These are phyloP conservation scores for Paecilomyces sp. DNA, from an alignment of 2,329 filamentous ascomycete species.

Conservation along the genomic window DNA sequence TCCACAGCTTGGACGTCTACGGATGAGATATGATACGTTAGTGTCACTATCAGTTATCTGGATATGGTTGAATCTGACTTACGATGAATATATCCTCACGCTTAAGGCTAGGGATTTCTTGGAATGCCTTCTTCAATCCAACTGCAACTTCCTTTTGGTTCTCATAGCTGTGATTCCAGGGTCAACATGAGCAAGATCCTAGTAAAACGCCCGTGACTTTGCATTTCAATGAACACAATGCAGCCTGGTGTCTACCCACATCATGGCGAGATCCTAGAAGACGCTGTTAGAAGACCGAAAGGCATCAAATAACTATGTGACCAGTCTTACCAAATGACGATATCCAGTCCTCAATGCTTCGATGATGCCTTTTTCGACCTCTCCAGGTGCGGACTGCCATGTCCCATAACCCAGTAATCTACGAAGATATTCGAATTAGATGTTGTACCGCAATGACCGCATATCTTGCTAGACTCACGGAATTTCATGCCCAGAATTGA, in stretches of 20 bases:
- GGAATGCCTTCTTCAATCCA: slow-evolving; percentile 27
- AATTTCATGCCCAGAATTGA: too few relatives aligned
- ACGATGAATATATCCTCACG: slow-evolving; percentile 36
- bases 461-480: too few relatives aligned
- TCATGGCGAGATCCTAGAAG: slow-evolving; percentile 29
- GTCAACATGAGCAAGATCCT: not conserved
- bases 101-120: slow-evolving; percentile 32
- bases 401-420: slow-evolving; percentile 28
- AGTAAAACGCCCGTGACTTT: not conserved
- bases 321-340: slow-evolving; percentile 27
- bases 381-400: slow-evolving; percentile 32
- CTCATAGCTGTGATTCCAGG: slow-evolving; percentile 20
- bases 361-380: slow-evolving; percentile 33
- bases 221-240: too few relatives aligned
- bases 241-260: slow-evolving; percentile 12
- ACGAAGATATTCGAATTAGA: too few relatives aligned
- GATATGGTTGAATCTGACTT: slow-evolving; percentile 5
- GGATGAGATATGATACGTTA: not conserved
- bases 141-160: slow-evolving; percentile 31
- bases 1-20: slow-evolving; percentile 56
- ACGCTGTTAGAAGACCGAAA: too few relatives aligned
- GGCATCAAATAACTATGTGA: too few relatives aligned
- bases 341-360: slow-evolving; percentile 33
- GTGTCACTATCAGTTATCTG: not conserved
- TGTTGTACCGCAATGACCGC: too few relatives aligned